These are phyloP conservation scores for Pythium dissotocum DNA, from an alignment of 352 stramenopile genomes.

Conservation along the genomic window DNA sequence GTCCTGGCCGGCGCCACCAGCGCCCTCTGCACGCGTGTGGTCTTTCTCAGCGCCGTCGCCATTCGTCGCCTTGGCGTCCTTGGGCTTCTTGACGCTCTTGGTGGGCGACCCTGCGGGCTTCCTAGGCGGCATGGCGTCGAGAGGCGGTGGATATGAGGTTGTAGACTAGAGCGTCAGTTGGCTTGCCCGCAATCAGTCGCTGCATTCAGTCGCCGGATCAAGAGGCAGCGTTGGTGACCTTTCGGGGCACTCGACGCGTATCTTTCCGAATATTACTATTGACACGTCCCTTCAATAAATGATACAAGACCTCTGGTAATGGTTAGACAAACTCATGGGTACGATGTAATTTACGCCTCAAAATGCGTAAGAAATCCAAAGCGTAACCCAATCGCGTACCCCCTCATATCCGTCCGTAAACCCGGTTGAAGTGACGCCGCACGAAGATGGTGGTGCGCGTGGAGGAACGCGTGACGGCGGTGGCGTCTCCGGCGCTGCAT, in stretches of 20 bases:
- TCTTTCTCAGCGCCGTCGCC: conserved; percentile 40
- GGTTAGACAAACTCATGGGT: background rate
- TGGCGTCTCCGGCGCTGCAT: conserved; percentile 37
- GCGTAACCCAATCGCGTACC: background rate
- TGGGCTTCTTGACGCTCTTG: conserved; percentile 61
- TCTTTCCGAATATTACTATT: background rate
- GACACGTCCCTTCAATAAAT: conserved; percentile 15
- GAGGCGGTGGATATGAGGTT: background rate
- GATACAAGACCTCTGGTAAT: conserved; percentile 1
- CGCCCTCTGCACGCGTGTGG: conserved; percentile 38
- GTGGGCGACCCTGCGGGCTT: conserved; percentile 44
- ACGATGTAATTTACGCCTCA: background rate
- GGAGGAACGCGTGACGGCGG: conserved; percentile 47
- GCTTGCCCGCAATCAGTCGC: background rate
- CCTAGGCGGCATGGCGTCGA: conserved; percentile 50
- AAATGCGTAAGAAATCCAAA: background rate
- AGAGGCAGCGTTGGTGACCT: conserved; percentile 14
- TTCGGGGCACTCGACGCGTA: conserved; percentile 12
- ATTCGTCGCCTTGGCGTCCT: conserved; percentile 40
- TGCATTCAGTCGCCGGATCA: background rate
- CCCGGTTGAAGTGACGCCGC: conserved; percentile 22
- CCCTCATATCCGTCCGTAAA: background rate
- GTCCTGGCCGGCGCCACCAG: conserved; percentile 39
- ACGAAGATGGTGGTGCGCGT: conserved; percentile 44
- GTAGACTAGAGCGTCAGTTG: background rate